Conservation (phyloP, 805 yeast genomes). For the Pichia manshurica region DNA sequence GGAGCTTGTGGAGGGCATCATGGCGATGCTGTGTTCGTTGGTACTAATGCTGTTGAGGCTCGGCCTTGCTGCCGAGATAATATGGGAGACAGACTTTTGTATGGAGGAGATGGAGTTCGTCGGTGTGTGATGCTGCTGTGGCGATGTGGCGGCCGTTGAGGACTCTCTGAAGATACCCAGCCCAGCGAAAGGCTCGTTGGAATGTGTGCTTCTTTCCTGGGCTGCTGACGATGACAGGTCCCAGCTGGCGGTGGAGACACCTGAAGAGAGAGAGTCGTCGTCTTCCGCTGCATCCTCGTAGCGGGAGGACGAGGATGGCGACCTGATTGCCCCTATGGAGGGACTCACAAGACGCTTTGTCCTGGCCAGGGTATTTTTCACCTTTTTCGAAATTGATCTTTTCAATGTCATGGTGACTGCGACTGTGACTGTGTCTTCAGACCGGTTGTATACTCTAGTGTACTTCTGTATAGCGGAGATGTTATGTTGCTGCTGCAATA, state of each 20-base stretch:
- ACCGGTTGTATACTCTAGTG: too few species aligned
- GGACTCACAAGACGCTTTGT: conserved; percentile 15
- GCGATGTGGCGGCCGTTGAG: not conserved
- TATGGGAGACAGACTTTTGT: conserved; percentile 6
- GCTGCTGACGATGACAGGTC: too few species aligned
- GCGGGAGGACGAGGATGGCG: not conserved
- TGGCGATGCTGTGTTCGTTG: too few species aligned
- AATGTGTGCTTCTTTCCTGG: too few species aligned
- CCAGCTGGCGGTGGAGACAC: too few species aligned
- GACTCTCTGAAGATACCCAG: not conserved
- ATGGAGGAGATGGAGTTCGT: conserved; percentile 7
- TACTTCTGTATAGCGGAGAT: too few species aligned
- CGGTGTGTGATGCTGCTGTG: not conserved
- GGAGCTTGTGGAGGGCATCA: too few species aligned
- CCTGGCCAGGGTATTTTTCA: conserved; percentile 14
- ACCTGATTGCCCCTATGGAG: not conserved
- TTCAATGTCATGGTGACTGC: conserved; percentile 14
- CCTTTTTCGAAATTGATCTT: conserved; percentile 15
- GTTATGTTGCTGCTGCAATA: too few species aligned
- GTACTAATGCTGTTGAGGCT: not conserved
- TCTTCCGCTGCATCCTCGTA: not conserved
- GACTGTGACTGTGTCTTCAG: too few species aligned
- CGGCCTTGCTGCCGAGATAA: not conserved
- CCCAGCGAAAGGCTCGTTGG: not conserved
- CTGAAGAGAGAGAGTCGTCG: too few species aligned